Evolutionary conservation across 1,284 basidiomycete species (phyloP).

Genomic region (Cutaneotrichosporon curvatum): DNA sequence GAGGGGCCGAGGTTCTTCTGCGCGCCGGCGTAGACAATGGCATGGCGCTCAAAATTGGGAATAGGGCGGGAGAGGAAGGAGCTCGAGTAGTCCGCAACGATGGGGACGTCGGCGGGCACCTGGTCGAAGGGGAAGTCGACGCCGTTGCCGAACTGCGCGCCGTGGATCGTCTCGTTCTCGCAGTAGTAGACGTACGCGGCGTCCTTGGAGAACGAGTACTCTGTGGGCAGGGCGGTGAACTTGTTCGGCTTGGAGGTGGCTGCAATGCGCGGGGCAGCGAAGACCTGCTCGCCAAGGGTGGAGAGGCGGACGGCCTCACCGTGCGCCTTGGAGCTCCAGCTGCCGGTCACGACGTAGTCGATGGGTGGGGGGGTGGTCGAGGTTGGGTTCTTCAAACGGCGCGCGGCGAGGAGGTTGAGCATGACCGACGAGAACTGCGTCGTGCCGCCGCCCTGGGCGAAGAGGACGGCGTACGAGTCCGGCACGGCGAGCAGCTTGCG

Average conservation of each 20-base stretch:
- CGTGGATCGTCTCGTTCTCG: conserved; percentile 98
- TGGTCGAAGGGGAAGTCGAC: conserved; percentile 72
- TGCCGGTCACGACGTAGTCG: conserved; percentile 86
- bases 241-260: conserved; percentile 60
- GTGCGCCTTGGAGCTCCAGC: conserved; percentile 80
- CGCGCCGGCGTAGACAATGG: conserved; percentile 93
- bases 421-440: conserved; percentile 83
- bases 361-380: conserved; percentile 47
- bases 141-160: conserved; percentile 74
- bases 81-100: conserved; percentile 93
- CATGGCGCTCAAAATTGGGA: conserved; percentile 75
- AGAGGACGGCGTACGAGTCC: conserved; percentile 73
- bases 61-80: conserved; percentile 97
- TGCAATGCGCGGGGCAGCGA: conserved; percentile 58
- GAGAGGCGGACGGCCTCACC: conserved; percentile 64
- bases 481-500: conserved; percentile 72
- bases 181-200: conserved; percentile 96
- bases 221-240: conserved; percentile 74
- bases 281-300: conserved; percentile 49
- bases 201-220: conserved; percentile 65
- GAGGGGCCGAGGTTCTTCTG: conserved; percentile 98
- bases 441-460: conserved; percentile 86
- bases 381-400: conserved; percentile 57
- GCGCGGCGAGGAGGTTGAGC: conserved; percentile 64
- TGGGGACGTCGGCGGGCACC: conserved; percentile 62